phyloP scores from a whole-genome alignment of 306 rosid species.

The Canavalia ensiformis region DNA sequence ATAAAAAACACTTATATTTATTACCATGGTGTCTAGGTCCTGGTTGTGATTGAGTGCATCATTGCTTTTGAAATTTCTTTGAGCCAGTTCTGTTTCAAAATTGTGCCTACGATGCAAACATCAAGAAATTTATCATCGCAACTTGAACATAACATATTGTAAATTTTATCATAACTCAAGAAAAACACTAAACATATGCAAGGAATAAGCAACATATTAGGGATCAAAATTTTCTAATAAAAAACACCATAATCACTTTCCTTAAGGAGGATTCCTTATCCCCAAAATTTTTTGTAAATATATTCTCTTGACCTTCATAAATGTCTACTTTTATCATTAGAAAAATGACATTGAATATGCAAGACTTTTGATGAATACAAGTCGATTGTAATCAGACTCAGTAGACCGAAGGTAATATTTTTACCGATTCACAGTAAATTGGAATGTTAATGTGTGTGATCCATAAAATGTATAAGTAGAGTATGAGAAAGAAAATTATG shows the following conservation, averaged over 20 bases:
- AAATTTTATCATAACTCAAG: constrained; percentile 31
- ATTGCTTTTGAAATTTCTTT: constrained; percentile 60
- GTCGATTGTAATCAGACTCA: background rate
- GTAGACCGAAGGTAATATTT: background rate
- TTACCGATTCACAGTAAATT: background rate
- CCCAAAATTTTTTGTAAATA: constrained; percentile 19
- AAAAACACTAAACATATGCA: constrained; percentile 29
- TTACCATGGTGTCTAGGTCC: constrained; percentile 80
- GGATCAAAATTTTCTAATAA: constrained; percentile 18
- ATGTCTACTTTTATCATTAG: background rate
- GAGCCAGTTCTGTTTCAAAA: constrained; percentile 56
- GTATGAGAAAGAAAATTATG: background rate
- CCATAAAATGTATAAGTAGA: background rate
- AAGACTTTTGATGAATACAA: background rate
- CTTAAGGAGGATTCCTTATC: constrained; percentile 3
- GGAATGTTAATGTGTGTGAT: background rate
- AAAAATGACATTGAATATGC: background rate
- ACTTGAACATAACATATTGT: constrained; percentile 31
- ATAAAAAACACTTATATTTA: constrained; percentile 33
- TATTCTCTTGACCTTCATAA: background rate
- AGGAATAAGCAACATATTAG: background rate
- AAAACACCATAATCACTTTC: constrained; percentile 10
- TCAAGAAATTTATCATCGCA: constrained; percentile 27
- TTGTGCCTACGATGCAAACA: constrained; percentile 57
- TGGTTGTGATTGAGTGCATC: constrained; percentile 56